Evolutionary conservation across 371 early-diverging fungal species (phyloP), one percentile per base, ranked within the genome.

Genomic region (Actinomortierella wolfii): DNA sequence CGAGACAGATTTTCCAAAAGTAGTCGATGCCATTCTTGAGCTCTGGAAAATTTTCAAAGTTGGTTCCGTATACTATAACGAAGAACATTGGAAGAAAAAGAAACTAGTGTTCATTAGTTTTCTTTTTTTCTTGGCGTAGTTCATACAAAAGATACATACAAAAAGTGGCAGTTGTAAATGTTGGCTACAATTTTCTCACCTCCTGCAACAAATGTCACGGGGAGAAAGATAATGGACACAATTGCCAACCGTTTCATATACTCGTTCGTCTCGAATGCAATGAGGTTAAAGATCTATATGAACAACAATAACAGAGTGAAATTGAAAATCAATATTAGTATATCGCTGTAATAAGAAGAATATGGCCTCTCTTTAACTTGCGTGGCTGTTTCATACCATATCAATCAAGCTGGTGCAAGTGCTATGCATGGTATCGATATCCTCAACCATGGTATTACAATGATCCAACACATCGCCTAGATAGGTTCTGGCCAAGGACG

Each of bases 381-480:
- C n/a, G n/a, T n/a, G n/a, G n/a, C n/a, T n/a, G n/a, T n/a, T n/a
- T n/a, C n/a, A n/a, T 65, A 77, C 79, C 78, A 80, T 43, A 44
- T 80, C 59, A 48, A 76, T 76, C 43, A 80, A 26, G 54, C 61
- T 74, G 9, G 67, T 76, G 24, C 77, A 64, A 13, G 76, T 56
- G 14, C 55, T 55, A 1, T 67, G 61, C 78, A 80, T 67, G 5
- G 73, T 68, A 6, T 76, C 76, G 39, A 79, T 60, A 47, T 78
- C 69, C 50, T 79, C 79, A 18, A 78, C 73, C 59, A 77, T 76
- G 5, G 76, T 74, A 34, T 65, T 70, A 49, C 74, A 68, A 41
- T 78, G 78, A 57, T 80, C 80, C 75, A 70, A 61, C 9, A 80
- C 80, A 51, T 80, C 80, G 15, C 63, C 58, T 61, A 80, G 60